phyloP scores from a whole-genome alignment of 116 monocot species.

The Trichopus zeylanicus region DNA sequence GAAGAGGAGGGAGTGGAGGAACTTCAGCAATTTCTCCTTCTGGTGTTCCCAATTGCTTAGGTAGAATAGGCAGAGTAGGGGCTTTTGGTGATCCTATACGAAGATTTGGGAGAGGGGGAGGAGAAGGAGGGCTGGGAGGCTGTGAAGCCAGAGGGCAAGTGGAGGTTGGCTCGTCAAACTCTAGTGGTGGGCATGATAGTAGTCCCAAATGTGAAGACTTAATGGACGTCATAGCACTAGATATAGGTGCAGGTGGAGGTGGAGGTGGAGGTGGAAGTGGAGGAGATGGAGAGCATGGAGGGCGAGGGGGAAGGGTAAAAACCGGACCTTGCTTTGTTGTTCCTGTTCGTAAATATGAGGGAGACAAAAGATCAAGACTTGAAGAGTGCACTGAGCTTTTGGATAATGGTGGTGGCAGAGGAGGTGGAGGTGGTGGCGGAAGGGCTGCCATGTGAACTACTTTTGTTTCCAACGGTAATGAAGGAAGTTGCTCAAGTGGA shows the following conservation, averaged over 20 bases:
- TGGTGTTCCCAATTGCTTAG: no score
- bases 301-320: not conserved
- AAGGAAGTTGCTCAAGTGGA: not conserved
- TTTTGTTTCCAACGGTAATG: not conserved
- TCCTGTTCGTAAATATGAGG: not conserved
- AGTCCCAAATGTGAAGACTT: not conserved
- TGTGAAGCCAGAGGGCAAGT: not conserved
- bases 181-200: not conserved
- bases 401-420: not conserved
- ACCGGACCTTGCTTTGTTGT: not conserved
- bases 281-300: not conserved
- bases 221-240: not conserved
- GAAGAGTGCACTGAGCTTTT: no score
- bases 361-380: not conserved
- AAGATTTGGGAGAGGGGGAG: not conserved
- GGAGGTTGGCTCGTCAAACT: not conserved
- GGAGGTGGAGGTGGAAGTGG: not conserved
- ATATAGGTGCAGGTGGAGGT: not conserved
- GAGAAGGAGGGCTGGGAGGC: not conserved
- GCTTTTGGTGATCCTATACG: not conserved
- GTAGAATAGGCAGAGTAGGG: no score
- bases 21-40: not conserved
- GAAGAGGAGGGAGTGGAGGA: conserved; percentile 10
- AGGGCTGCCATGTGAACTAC: not conserved
- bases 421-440: not conserved